Base-by-base conservation (phyloP, 306 rosid genomes). In the Vigna hirtella region DNA sequence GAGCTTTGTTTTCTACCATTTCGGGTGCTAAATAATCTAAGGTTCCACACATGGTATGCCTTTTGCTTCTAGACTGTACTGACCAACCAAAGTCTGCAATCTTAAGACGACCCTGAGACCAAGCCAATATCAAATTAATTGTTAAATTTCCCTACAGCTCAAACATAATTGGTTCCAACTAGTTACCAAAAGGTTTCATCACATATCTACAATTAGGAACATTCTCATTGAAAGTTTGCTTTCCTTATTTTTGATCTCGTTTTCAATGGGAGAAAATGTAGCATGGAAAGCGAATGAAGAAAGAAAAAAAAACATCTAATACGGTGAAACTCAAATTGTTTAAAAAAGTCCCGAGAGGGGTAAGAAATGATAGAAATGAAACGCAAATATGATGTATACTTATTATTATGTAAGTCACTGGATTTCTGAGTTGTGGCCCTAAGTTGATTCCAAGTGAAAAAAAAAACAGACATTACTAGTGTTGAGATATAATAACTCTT, bases 81-180 rank as follows among this genome's bases (percentile, higher is more conserved):
- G 97, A 88, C 98, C 98, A 93, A 75, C 98, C 97, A 84, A 93
- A 93, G 72, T 93, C 98, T 30, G 94, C 97, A 75, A 91, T 93
- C 77, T 93, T 93, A 85, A 93, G 84, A 59, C 91, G 91, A 77
- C 98, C 97, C 96, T 94, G 82, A 72, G 45, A 76, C 32, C 38
- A 34, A 78, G 77, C 11, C 66, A 74, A 53, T 1, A 58, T 42
- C 42, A 78, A 24, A 56, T 7, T 73, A 77, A 20, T 48, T 63
- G 45, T 12, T 36, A 9, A 45, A 75, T 76, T 67, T 72, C 36
- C 50, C 47, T 28, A 17, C 50, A 53, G 32, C 4, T 7, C 56
- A 16, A 36, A 22, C 43, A 26, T n/a, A 24, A 56, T 11, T 66
- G 43, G 18, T 48, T 40, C 48, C 64, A 72, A 38, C 34, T 4